Conservation (phyloP, 2,329 filamentous ascomycete species). For the Botryotinia globosa region DNA sequence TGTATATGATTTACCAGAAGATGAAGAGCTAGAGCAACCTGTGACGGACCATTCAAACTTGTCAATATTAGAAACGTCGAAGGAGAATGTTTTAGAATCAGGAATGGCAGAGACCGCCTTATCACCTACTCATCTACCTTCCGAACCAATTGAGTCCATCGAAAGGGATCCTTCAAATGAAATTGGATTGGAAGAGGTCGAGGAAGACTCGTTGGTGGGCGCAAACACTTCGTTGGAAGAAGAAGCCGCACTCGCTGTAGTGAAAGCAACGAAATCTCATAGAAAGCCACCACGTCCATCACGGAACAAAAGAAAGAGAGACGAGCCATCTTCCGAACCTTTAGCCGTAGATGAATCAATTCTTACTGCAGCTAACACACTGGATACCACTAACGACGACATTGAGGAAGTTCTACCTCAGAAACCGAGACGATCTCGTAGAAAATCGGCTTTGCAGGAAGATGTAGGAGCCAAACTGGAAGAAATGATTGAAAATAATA, state of each 20-base stretch:
- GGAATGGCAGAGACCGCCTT: neutral
- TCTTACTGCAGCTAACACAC: neutral
- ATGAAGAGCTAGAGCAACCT: conserved; percentile 21
- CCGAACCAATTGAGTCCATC: conserved; percentile 8
- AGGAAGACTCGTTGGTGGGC: neutral
- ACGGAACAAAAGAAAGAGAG: conserved; percentile 32
- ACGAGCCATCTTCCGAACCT: conserved; percentile 14
- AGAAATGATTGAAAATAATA: neutral
- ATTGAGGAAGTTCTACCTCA: neutral
- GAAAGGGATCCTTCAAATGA: neutral
- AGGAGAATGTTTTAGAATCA: neutral
- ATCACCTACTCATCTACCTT: neutral
- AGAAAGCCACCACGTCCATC: conserved; percentile 13
- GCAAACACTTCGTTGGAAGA: neutral
- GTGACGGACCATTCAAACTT: neutral
- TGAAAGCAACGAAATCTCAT: neutral
- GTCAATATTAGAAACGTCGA: too few species aligned
- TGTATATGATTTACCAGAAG: conserved; percentile 29
- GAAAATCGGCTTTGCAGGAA: conserved; percentile 1
- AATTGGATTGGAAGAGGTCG: neutral
- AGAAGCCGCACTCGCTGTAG: neutral
- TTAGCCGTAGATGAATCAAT: neutral
- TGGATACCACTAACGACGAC: neutral
- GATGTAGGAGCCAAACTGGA: neutral
- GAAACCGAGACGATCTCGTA: conserved; percentile 1